These are phyloP conservation scores for Triticum monococcum DNA, from an alignment of 176 grass and related monocot species.

Conservation along the genomic window DNA sequence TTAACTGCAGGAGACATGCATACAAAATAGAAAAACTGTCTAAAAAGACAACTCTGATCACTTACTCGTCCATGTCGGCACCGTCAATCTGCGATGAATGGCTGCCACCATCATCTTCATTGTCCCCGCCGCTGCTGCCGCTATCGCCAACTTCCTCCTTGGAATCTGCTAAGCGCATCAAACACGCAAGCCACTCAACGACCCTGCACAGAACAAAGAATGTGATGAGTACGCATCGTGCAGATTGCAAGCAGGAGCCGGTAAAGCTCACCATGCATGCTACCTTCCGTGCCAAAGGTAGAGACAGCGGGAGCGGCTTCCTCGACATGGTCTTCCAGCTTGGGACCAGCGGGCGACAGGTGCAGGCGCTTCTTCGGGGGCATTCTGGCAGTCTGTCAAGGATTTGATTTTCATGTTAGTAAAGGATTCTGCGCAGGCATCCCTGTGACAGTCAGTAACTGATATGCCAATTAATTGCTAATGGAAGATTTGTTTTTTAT, in stretches of 20 bases:
- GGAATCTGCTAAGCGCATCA: constrained; percentile 43
- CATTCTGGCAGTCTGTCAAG: constrained; percentile 32
- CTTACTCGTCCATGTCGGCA: constrained; percentile 51
- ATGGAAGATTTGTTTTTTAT: no score
- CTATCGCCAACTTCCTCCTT: constrained; percentile 4
- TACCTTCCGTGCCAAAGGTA: not conserved
- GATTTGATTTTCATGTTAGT: no score
- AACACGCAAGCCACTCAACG: constrained; percentile 26
- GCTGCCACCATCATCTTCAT: constrained; percentile 34
- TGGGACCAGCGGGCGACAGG: not conserved
- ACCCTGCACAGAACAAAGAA: not conserved
- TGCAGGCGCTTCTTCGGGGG: constrained; percentile 58
- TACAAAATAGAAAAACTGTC: no score
- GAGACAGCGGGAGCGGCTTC: not conserved
- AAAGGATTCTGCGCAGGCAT: no score
- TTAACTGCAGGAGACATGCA: not conserved
- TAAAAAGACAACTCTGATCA: not conserved
- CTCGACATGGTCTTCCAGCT: constrained; percentile 11
- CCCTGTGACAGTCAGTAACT: no score
- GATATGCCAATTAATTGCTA: no score
- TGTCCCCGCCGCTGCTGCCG: not conserved
- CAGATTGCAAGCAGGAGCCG: not conserved
- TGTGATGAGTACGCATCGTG: constrained; percentile 35
- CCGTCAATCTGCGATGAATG: constrained; percentile 40
- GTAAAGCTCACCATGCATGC: not conserved